Conservation (phyloP, 306 rosid genomes). For the Albizia julibrissin region DNA sequence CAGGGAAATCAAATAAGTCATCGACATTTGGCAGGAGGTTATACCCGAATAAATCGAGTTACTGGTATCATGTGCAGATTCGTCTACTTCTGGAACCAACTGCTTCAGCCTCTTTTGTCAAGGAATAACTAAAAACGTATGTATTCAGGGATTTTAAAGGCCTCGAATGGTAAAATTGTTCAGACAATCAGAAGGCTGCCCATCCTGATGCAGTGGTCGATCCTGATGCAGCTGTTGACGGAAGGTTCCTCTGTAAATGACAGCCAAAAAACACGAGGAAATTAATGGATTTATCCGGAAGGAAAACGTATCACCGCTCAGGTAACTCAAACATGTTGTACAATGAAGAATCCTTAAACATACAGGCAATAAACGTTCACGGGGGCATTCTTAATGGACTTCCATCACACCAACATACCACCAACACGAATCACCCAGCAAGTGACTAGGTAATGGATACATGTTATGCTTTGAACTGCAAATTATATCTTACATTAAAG, state of each 20-base stretch:
- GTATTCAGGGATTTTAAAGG: constrained; percentile 36
- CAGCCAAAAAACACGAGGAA: not conserved
- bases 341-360: not conserved
- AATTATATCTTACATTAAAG: no score
- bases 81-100: constrained; percentile 37
- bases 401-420: not conserved
- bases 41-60: constrained; percentile 39
- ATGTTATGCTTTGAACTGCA: not conserved
- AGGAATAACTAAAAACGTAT: constrained; percentile 35
- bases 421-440: constrained; percentile 7
- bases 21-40: constrained; percentile 42
- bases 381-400: not conserved
- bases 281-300: not conserved
- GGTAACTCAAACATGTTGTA: not conserved
- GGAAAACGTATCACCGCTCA: not conserved
- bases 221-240: constrained; percentile 62
- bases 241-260: constrained; percentile 76
- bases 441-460: not conserved
- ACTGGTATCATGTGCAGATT: constrained; percentile 40
- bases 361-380: not conserved
- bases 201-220: constrained; percentile 86
- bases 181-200: constrained; percentile 91
- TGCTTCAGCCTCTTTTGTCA: constrained; percentile 30
- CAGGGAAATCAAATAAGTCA: constrained; percentile 4
- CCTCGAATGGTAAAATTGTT: constrained; percentile 51